A percentile compares a stretch with the other conserved stretches of the same genome.
Evolutionary conservation across 2,329 filamentous ascomycete genomes (phyloP).

Genomic region (Hymenoscyphus repandus): DNA sequence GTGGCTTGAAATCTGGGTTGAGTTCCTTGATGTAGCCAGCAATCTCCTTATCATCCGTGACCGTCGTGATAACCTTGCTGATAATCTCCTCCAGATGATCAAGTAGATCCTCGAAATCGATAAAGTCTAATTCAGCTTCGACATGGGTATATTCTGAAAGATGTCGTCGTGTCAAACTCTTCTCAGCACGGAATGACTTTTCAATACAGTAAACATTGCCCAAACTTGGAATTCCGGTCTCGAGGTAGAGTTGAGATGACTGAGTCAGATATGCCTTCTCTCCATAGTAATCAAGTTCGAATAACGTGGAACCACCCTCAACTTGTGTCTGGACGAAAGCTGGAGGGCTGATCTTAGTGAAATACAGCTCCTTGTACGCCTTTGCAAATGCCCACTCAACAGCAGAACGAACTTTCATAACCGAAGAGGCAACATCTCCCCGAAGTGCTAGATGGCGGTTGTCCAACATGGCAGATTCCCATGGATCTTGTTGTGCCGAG

Average conservation of each 20-base stretch:
- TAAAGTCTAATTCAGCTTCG: constrained; percentile 94
- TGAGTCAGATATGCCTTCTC: constrained; percentile 92
- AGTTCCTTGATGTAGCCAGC: constrained; percentile 73
- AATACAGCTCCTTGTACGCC: constrained; percentile 56
- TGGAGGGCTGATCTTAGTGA: constrained; percentile 68
- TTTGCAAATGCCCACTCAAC: constrained; percentile 64
- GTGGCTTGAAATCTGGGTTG: constrained; percentile 84
- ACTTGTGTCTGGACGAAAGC: constrained; percentile 81
- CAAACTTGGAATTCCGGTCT: constrained; percentile 84
- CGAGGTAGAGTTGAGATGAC: constrained; percentile 94
- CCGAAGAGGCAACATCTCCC: constrained; percentile 60
- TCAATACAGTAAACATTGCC: constrained; percentile 98
- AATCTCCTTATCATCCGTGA: constrained; percentile 67
- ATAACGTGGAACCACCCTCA: constrained; percentile 67
- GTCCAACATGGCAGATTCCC: constrained; percentile 46
- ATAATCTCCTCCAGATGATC: constrained; percentile 76
- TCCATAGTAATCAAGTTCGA: constrained; percentile 53
- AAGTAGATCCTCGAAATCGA: constrained; percentile 85
- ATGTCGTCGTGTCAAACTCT: constrained; percentile 89
- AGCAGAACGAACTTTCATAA: constrained; percentile 67
- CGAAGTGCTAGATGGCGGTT: constrained; percentile 67
- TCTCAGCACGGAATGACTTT: constrained; percentile 97
- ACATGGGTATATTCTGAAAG: constrained; percentile 95
- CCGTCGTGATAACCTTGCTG: constrained; percentile 58
- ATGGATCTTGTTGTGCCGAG: constrained; percentile 59